Percentiles rank a stretch among this genome's conserved stretches.
Evolutionary conservation across 768 basidiomycete species (phyloP).

Genomic region (Filobasidium wieringae): DNA sequence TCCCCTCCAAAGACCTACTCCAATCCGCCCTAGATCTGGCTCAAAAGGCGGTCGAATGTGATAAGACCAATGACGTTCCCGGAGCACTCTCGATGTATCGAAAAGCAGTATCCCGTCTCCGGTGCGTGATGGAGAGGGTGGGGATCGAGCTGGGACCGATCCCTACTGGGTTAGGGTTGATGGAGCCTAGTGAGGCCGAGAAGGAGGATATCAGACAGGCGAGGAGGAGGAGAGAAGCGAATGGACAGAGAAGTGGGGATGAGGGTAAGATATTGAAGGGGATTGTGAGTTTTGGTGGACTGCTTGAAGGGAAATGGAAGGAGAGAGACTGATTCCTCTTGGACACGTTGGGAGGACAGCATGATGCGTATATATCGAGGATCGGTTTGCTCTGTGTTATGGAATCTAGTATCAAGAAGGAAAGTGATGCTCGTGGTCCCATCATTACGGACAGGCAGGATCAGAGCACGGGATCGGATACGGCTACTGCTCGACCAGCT

Average conservation of each 20-base stretch:
- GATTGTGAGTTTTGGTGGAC: slow-evolving; percentile 28
- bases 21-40: slow-evolving; percentile 36
- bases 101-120: slow-evolving; percentile 30
- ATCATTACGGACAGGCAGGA: no score
- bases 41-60: slow-evolving; percentile 34
- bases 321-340: not conserved
- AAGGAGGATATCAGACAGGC: slow-evolving; percentile 8
- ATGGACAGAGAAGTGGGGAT: slow-evolving; percentile 17
- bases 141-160: slow-evolving; percentile 25
- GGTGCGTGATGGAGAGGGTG: slow-evolving; percentile 35
- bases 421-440: no score
- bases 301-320: not conserved
- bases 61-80: slow-evolving; percentile 33
- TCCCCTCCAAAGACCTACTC: slow-evolving; percentile 30
- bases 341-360: slow-evolving; percentile 15
- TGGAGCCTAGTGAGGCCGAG: slow-evolving; percentile 7
- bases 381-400: slow-evolving; percentile 25
- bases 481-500: no score
- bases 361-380: slow-evolving; percentile 37
- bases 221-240: slow-evolving; percentile 11
- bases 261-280: slow-evolving; percentile 35
- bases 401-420: not conserved
- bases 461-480: no score
- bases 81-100: slow-evolving; percentile 31
- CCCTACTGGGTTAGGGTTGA: slow-evolving; percentile 4